Conservation (phyloP, 768 basidiomycete species). For the Agaricus blazei region DNA sequence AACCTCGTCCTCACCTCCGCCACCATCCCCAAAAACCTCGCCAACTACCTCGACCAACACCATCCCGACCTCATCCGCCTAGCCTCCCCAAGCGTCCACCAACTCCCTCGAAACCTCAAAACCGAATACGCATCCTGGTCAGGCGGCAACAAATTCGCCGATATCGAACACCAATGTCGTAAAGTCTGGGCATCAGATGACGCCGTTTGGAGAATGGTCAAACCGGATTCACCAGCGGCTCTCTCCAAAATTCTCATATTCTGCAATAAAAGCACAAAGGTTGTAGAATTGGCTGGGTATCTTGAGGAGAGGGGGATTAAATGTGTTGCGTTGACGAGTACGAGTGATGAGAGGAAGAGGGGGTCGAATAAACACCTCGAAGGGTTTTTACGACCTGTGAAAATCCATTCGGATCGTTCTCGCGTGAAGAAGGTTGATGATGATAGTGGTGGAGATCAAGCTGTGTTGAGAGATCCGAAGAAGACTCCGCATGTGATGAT, state of each 20-base stretch:
- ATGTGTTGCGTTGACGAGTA: slow-evolving; percentile 62
- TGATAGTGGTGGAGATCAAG: slow-evolving; percentile 1
- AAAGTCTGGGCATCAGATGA: slow-evolving; percentile 73
- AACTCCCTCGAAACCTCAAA: slow-evolving; percentile 62
- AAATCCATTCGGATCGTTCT: neutral
- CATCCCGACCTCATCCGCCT: slow-evolving; percentile 69
- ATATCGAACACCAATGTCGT: slow-evolving; percentile 71
- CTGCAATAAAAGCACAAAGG: slow-evolving; percentile 72
- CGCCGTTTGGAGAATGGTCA: slow-evolving; percentile 15
- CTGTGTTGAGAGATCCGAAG: slow-evolving; percentile 21
- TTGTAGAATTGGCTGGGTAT: slow-evolving; percentile 53
- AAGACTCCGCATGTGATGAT: slow-evolving; percentile 64
- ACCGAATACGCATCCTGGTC: slow-evolving; percentile 74
- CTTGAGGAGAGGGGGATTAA: slow-evolving; percentile 57
- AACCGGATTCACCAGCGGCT: slow-evolving; percentile 16
- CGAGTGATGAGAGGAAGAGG: slow-evolving; percentile 48
- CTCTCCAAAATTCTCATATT: slow-evolving; percentile 78
- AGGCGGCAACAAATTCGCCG: slow-evolving; percentile 75
- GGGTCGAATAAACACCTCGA: slow-evolving; percentile 77
- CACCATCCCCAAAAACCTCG: slow-evolving; percentile 77
- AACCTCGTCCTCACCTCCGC: slow-evolving; percentile 80
- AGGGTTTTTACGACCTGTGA: slow-evolving; percentile 53
- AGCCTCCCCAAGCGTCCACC: slow-evolving; percentile 76
- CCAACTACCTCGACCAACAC: slow-evolving; percentile 52
- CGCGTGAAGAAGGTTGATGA: slow-evolving; percentile 8